These are phyloP conservation scores for Phytophthora sp. DNA, from an alignment of 352 stramenopile genomes.

Conservation along the genomic window DNA sequence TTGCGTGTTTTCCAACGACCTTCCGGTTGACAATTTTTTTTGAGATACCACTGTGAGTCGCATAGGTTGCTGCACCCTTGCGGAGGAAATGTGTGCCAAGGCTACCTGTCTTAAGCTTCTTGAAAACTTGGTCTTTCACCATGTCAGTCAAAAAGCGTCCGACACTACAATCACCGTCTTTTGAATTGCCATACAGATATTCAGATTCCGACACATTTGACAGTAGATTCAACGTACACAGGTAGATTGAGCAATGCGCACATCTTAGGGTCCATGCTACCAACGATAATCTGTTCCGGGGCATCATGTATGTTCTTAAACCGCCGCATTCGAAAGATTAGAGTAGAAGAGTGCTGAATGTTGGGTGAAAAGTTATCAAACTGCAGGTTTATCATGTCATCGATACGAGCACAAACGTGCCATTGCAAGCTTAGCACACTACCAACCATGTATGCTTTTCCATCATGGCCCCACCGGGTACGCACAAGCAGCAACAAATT, in stretches of 20 bases:
- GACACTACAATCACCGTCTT: slow-evolving; percentile 14
- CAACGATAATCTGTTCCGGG: slow-evolving; percentile 27
- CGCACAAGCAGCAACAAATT: slow-evolving; percentile 4
- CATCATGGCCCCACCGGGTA: not conserved
- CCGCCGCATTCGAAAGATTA: slow-evolving; percentile 21
- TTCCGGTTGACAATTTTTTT: slow-evolving; percentile 11
- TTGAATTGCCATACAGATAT: slow-evolving; percentile 17
- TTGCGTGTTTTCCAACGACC: slow-evolving; percentile 12
- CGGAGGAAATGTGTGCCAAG: slow-evolving; percentile 3
- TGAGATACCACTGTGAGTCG: slow-evolving; percentile 5
- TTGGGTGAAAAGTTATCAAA: slow-evolving; percentile 4
- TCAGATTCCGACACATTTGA: not conserved
- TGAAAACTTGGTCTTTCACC: not conserved
- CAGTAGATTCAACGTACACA: slow-evolving; percentile 8
- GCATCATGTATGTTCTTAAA: slow-evolving; percentile 26
- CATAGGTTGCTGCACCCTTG: slow-evolving; percentile 13
- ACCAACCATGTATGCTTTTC: slow-evolving; percentile 1
- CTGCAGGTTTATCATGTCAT: slow-evolving; percentile 33
- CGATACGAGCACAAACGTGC: slow-evolving; percentile 19
- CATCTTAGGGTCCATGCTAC: slow-evolving; percentile 21
- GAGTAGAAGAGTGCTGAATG: slow-evolving; percentile 8
- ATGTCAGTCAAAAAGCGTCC: slow-evolving; percentile 4
- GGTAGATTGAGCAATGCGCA: slow-evolving; percentile 20
- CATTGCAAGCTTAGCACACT: slow-evolving; percentile 21
- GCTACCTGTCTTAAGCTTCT: slow-evolving; percentile 1